Evolutionary conservation across 352 stramenopile genomes (phyloP).

Genomic region (Phytopythium oedochilum): DNA sequence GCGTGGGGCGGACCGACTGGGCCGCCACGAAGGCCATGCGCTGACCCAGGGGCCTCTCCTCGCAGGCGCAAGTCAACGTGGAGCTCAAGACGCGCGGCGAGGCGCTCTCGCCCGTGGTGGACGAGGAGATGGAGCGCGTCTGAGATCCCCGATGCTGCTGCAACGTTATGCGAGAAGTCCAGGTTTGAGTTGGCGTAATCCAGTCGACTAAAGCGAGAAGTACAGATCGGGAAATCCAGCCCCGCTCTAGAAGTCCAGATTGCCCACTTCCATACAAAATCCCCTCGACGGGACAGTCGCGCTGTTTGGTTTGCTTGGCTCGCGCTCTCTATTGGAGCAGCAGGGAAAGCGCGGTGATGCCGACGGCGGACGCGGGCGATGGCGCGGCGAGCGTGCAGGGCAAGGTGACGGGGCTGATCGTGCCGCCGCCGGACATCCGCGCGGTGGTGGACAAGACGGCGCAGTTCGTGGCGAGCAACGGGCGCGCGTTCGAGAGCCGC

Average conservation of each 20-base stretch:
- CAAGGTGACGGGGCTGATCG: constrained; percentile 91
- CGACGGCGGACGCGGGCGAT: constrained; percentile 10
- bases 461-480: constrained; percentile 97
- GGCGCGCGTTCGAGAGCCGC: constrained; percentile 95
- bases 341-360: too few species aligned
- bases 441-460: constrained; percentile 98
- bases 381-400: constrained; percentile 48
- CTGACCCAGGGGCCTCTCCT: too few species aligned
- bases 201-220: not conserved
- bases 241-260: too few species aligned
- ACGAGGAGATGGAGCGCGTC: constrained; percentile 70
- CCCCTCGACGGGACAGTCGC: not conserved
- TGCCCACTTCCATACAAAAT: too few species aligned
- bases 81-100: constrained; percentile 88
- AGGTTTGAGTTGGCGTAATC: too few species aligned
- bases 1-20: not conserved
- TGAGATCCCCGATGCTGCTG: too few species aligned
- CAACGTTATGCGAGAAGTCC: too few species aligned
- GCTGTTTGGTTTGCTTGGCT: not conserved
- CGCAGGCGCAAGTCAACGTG: constrained; percentile 83
- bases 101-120: constrained; percentile 19
- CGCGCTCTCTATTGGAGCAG: not conserved
- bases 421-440: constrained; percentile 96
- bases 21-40: too few species aligned
- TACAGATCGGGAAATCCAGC: too few species aligned